phyloP scores from a whole-genome alignment of 2,329 filamentous ascomycete genomes.

The Cercospora brassicicola region DNA sequence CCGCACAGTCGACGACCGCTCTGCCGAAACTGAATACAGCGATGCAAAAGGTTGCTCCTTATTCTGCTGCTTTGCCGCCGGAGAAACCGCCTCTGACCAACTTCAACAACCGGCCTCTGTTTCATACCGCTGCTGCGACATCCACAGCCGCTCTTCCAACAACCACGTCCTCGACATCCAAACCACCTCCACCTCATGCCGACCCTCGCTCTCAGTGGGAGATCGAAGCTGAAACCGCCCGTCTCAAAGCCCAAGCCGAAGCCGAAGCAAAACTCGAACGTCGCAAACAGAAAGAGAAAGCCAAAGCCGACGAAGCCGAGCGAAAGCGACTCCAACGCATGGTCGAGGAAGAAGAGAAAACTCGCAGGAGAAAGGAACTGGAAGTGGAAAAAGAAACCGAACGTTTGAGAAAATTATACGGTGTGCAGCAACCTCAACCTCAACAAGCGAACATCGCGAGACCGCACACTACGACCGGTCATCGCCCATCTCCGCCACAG shows the following conservation, averaged over 20 bases:
- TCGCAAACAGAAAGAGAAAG: constrained; percentile 55
- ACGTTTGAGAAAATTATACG: constrained; percentile 67
- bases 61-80: constrained; percentile 2
- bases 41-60: constrained; percentile 1
- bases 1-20: background rate
- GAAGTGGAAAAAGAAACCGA: constrained; percentile 72
- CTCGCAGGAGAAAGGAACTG: constrained; percentile 51
- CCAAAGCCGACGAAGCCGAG: constrained; percentile 58
- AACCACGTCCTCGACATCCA: background rate
- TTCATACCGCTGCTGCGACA: constrained; percentile 22
- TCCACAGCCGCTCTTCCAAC: constrained; percentile 22
- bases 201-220: constrained; percentile 57
- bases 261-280: constrained; percentile 52
- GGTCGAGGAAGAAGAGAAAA: constrained; percentile 59
- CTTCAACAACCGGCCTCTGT: constrained; percentile 15
- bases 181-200: constrained; percentile 41
- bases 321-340: constrained; percentile 58
- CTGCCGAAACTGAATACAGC: background rate
- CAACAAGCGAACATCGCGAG: constrained; percentile 15
- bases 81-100: background rate
- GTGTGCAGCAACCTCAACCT: constrained; percentile 46
- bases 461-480: constrained; percentile 5
- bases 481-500: constrained; percentile 15
- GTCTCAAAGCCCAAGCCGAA: constrained; percentile 46
- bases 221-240: constrained; percentile 52